Evolutionary conservation across 2,329 filamentous ascomycete genomes (phyloP).

Genomic region (Penicillium sp.): DNA sequence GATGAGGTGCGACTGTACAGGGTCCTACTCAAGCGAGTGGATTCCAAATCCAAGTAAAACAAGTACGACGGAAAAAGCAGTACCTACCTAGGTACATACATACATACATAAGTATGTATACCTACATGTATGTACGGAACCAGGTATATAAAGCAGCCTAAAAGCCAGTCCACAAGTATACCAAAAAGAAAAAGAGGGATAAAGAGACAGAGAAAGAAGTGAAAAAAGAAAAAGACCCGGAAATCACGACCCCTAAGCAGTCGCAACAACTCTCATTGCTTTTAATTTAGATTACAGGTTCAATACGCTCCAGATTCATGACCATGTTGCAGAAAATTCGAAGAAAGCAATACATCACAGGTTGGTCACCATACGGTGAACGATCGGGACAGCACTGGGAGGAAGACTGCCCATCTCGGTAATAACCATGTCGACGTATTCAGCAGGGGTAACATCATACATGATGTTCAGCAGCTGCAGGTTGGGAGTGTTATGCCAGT

Average conservation of each 20-base stretch:
- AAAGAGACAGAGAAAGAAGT: neutral
- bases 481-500: constrained; percentile 58
- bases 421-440: constrained; percentile 82
- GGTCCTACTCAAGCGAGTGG: too few relatives aligned
- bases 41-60: too few relatives aligned
- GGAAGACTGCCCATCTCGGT: constrained; percentile 87
- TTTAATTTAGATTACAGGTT: constrained; percentile 2
- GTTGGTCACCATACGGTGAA: constrained; percentile 58
- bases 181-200: neutral
- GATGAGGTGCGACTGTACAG: too few relatives aligned
- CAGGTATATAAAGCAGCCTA: too few relatives aligned
- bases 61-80: too few relatives aligned
- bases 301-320: constrained; percentile 1
- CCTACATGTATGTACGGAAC: too few relatives aligned
- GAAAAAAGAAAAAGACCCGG: neutral
- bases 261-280: neutral
- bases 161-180: neutral
- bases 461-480: constrained; percentile 70
- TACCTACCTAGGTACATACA: too few relatives aligned
- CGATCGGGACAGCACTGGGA: constrained; percentile 77
- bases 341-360: constrained; percentile 19
- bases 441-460: constrained; percentile 87
- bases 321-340: neutral
- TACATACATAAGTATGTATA: too few relatives aligned
- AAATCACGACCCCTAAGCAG: neutral